phyloP scores from a whole-genome alignment of 2,329 filamentous ascomycete genomes.

The Pseudogymnoascus sp. region DNA sequence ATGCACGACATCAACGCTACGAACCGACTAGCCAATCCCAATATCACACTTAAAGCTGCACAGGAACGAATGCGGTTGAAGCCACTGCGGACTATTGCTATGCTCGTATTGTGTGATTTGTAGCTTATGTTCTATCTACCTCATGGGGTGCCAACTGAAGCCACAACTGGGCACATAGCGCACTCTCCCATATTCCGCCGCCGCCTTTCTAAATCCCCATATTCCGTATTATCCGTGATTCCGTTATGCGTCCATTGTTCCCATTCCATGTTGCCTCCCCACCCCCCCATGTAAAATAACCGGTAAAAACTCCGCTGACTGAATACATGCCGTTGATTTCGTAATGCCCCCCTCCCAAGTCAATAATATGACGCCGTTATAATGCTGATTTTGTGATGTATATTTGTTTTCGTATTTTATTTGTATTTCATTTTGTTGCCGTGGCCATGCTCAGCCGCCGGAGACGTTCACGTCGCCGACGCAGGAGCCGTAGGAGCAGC shows the following conservation, averaged over 20 bases:
- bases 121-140: background rate
- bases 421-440: background rate
- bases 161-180: background rate
- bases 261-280: background rate
- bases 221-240: background rate
- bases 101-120: background rate
- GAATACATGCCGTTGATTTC: background rate
- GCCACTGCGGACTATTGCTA: background rate
- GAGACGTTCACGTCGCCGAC: background rate
- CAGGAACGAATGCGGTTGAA: background rate
- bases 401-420: background rate
- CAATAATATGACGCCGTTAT: background rate
- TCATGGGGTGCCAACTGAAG: background rate
- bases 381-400: background rate
- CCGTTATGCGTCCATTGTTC: background rate
- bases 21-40: background rate
- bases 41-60: background rate
- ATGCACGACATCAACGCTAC: background rate
- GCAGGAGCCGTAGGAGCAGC: constrained; percentile 4
- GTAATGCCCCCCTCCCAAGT: background rate
- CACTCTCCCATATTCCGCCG: background rate
- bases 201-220: background rate
- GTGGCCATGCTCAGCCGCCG: background rate
- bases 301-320: background rate
- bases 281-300: background rate